Percentiles rank a stretch among this genome's conserved stretches.
Conservation (phyloP, 129 eudicot genomes). For the Saposhnikovia divaricata region DNA sequence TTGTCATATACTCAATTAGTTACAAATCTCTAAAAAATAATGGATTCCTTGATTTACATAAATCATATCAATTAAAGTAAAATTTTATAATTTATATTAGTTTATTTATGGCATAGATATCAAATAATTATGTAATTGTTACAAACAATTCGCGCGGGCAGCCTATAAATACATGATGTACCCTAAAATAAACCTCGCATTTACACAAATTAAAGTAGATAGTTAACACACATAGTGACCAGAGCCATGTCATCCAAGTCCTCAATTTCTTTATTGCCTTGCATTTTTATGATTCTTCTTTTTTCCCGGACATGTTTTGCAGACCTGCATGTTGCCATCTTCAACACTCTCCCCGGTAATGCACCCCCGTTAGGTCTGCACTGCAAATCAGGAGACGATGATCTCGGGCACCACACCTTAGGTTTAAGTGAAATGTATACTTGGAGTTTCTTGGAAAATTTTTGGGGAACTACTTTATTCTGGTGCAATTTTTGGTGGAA, state of each 20-base stretch:
- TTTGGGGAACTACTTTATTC: background rate
- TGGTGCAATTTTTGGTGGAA: slow-evolving; percentile 3
- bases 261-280: background rate
- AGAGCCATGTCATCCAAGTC: background rate
- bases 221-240: too few species aligned
- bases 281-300: background rate
- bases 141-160: background rate
- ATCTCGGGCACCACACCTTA: background rate
- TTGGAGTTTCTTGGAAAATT: background rate
- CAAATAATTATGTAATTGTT: too few species aligned
- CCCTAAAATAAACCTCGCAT: background rate
- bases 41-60: too few species aligned
- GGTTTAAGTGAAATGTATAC: background rate
- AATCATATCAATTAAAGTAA: too few species aligned
- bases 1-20: too few species aligned
- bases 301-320: background rate
- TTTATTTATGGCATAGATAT: too few species aligned
- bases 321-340: background rate
- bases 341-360: background rate
- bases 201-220: too few species aligned
- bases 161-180: background rate
- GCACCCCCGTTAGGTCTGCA: background rate
- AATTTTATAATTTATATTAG: too few species aligned
- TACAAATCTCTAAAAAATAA: too few species aligned
- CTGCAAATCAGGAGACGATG: background rate